Evolutionary conservation across 2,329 filamentous ascomycete species (phyloP).

Genomic region (Arthroderma uncinatum): DNA sequence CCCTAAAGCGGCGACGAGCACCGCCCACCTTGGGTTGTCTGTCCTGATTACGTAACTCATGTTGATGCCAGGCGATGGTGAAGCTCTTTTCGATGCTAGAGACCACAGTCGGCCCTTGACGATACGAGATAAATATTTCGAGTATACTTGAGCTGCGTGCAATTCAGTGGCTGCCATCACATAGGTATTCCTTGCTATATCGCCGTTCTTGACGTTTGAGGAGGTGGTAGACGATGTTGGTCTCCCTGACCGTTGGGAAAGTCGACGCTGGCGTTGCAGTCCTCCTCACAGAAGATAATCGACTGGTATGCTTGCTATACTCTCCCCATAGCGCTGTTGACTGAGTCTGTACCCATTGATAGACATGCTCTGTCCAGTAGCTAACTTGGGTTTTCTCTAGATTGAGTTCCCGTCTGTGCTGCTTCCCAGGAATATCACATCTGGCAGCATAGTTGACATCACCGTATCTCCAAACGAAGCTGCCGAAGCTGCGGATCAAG

Average conservation of each 20-base stretch:
- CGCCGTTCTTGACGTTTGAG: conserved; percentile 76
- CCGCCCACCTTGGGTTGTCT: not conserved
- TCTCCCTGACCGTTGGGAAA: conserved; percentile 97
- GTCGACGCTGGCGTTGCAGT: conserved; percentile 98
- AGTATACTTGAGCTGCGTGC: not conserved
- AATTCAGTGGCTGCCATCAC: not conserved
- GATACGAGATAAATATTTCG: not conserved
- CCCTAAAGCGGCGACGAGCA: not conserved
- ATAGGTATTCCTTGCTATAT: not conserved
- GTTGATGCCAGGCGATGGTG: not conserved
- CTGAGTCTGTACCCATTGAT: not conserved
- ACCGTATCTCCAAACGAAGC: conserved; percentile 76
- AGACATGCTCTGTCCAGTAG: not conserved
- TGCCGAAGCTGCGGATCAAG: conserved; percentile 64
- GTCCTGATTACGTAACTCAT: not conserved
- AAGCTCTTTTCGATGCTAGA: not conserved
- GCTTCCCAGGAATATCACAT: conserved; percentile 86
- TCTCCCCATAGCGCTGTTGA: not conserved
- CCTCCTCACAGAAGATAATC: conserved; percentile 90
- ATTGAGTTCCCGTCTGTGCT: conserved; percentile 98
- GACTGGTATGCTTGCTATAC: conserved; percentile 54
- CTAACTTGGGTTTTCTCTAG: conserved; percentile 38
- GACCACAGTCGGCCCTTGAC: not conserved
- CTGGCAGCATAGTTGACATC: conserved; percentile 95
- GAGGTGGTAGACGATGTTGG: conserved; percentile 72